These are phyloP conservation scores for Simplicillium aogashimaense DNA, from an alignment of 2,329 filamentous ascomycete species.

Conservation along the genomic window DNA sequence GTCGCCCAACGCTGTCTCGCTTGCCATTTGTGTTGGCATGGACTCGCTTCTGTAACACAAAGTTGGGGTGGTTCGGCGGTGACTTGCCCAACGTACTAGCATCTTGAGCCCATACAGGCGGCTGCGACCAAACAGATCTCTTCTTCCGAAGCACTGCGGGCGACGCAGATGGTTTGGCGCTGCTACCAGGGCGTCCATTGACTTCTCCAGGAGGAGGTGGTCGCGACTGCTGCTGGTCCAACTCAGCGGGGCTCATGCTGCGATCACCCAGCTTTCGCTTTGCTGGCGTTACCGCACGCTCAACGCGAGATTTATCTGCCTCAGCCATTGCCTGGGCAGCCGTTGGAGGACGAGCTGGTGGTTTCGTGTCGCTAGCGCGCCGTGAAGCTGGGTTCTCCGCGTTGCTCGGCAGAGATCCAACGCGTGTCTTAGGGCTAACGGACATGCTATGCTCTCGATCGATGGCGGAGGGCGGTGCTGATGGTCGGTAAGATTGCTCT, in stretches of 20 bases:
- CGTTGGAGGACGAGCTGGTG: constrained; percentile 3
- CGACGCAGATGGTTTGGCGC: constrained; percentile 17
- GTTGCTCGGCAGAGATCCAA: constrained; percentile 40
- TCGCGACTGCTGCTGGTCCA: constrained; percentile 37
- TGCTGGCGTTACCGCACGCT: constrained; percentile 21
- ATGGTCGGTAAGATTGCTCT: constrained; percentile 16
- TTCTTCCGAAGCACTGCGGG: constrained; percentile 27
- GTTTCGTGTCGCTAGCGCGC: constrained; percentile 16
- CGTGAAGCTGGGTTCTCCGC: constrained; percentile 16
- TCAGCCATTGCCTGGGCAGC: constrained; percentile 16
- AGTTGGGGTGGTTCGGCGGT: constrained; percentile 32
- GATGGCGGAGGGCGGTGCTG: constrained; percentile 9
- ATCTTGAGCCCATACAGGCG: constrained; percentile 40
- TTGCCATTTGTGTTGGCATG: constrained; percentile 28
- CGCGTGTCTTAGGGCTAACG: constrained; percentile 67
- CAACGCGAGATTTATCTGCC: constrained; percentile 14
- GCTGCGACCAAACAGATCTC: constrained; percentile 22
- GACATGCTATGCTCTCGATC: constrained; percentile 64
- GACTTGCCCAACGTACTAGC: constrained; percentile 22
- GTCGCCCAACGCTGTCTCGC: constrained; percentile 14
- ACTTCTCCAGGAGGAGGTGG: constrained; percentile 39
- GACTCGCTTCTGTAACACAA: constrained; percentile 30
- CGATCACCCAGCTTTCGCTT: constrained; percentile 30
- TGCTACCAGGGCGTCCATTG: constrained; percentile 26
- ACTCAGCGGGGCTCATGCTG: constrained; percentile 36